Evolutionary conservation across 352 stramenopile species (phyloP).

Genomic region (Phytophthora meadii): DNA sequence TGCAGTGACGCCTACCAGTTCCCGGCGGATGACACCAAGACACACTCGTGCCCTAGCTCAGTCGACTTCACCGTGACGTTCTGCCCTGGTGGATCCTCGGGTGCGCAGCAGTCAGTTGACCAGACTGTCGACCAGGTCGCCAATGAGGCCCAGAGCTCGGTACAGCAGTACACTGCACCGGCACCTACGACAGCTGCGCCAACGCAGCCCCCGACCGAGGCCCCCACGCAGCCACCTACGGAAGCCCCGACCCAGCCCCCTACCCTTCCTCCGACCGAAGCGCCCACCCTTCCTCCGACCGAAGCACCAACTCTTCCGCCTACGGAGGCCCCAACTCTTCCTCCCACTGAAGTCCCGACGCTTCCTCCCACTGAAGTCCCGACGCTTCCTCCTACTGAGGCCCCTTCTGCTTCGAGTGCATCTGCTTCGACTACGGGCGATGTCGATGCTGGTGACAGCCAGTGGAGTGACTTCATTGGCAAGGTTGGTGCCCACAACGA

Average conservation of each 20-base stretch:
- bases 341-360: conserved; percentile 14
- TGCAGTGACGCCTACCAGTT: conserved; percentile 75
- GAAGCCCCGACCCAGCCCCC: conserved; percentile 11
- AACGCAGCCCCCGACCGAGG: conserved; percentile 20
- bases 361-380: conserved; percentile 18
- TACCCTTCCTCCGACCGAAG: conserved; percentile 3
- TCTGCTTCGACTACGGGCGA: conserved; percentile 18
- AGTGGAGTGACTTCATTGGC: conserved; percentile 30
- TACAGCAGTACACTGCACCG: conserved; percentile 27
- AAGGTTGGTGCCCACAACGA: conserved; percentile 27
- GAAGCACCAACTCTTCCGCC: conserved; percentile 15
- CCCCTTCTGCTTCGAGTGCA: conserved; percentile 23
- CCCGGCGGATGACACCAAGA: conserved; percentile 77
- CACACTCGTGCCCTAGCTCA: conserved; percentile 55
- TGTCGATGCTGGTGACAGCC: conserved; percentile 21
- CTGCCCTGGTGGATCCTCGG: conserved; percentile 40
- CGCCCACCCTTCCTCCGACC: conserved; percentile 12
- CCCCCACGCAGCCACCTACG: conserved; percentile 18
- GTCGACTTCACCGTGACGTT: conserved; percentile 72
- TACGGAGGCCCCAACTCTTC: conserved; percentile 18
- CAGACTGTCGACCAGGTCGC: conserved; percentile 31
- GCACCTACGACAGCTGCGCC: conserved; percentile 24
- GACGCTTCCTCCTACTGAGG: conserved; percentile 11
- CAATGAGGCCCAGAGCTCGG: conserved; percentile 18
- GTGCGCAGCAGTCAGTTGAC: conserved; percentile 27